These are phyloP conservation scores for Sarocladiaceae sp. DNA, from an alignment of 2,329 filamentous ascomycete species.

Conservation along the genomic window DNA sequence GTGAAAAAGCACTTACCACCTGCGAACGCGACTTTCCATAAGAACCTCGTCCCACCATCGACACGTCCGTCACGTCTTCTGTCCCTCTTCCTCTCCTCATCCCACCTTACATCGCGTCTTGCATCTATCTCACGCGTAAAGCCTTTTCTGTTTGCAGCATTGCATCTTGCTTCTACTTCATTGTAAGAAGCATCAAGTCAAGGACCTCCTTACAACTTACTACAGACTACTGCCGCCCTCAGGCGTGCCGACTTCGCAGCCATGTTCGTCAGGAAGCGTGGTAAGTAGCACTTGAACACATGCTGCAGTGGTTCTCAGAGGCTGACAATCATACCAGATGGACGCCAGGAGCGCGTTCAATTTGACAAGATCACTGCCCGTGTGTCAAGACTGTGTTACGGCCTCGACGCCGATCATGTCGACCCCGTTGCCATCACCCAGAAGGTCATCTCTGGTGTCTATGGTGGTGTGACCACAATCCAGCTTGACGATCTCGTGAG, in stretches of 20 bases:
- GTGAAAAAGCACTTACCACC: conserved; percentile 15
- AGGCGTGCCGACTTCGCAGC: conserved; percentile 23
- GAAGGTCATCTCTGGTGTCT: conserved; percentile 99
- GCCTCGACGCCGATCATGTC: conserved; percentile 89
- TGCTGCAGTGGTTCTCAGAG: not conserved
- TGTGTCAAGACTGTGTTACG: conserved; percentile 96
- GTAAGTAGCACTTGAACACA: conserved; percentile 36
- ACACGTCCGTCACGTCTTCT: conserved; percentile 8
- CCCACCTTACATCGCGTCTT: conserved; percentile 5
- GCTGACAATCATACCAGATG: conserved; percentile 59
- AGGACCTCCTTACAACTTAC: conserved; percentile 16
- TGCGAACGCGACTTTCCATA: conserved; percentile 22
- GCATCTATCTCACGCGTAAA: conserved; percentile 12
- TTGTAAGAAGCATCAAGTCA: conserved; percentile 13
- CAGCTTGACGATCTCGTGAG: conserved; percentile 95
- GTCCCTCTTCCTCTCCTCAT: conserved; percentile 10
- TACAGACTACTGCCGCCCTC: conserved; percentile 18
- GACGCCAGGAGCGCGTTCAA: conserved; percentile 98
- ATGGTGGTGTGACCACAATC: conserved; percentile 93
- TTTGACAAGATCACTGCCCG: conserved; percentile 99
- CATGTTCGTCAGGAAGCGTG: conserved; percentile 63
- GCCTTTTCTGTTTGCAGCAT: not conserved
- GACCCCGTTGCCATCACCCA: conserved; percentile 97
- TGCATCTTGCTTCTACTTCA: conserved; percentile 14
- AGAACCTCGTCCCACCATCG: conserved; percentile 27